Conservation (phyloP, 345 rosid genomes). For the Ceriops decandra region DNA sequence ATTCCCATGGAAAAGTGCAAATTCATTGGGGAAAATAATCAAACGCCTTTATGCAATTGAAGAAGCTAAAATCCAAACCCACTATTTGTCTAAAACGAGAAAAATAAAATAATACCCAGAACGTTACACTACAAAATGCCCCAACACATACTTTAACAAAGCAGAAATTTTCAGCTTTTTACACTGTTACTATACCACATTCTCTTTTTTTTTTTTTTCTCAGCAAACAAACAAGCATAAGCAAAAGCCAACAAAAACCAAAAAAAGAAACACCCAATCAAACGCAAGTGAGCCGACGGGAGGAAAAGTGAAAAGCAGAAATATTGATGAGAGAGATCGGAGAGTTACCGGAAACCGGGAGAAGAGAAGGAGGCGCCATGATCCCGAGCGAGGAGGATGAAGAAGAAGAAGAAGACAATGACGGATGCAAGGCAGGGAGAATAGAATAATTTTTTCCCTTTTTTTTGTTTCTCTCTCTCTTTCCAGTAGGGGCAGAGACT, state of each 20-base stretch:
- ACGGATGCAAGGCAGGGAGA: neutral
- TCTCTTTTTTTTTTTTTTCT: neutral
- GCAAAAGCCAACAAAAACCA: neutral
- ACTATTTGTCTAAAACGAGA: neutral
- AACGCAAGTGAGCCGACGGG: neutral
- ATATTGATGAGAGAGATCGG: neutral
- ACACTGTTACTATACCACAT: neutral
- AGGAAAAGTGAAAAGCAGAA: neutral
- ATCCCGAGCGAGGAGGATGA: neutral
- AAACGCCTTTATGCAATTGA: neutral
- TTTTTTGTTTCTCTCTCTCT: neutral
- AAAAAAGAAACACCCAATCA: too few relatives aligned
- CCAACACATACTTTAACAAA: neutral
- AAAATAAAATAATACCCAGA: neutral
- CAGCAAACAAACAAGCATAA: neutral
- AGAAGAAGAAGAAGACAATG: neutral
- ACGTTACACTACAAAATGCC: neutral
- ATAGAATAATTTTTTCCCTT: too few relatives aligned
- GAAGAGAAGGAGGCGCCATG: conserved; percentile 32
- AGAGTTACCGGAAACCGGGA: conserved; percentile 27
- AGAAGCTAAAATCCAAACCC: neutral
- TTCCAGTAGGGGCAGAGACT: neutral
- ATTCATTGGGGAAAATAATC: conserved; percentile 2
- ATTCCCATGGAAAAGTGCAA: neutral
- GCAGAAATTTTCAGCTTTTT: neutral